Percentiles rank a stretch among this genome's conserved stretches.
phyloP scores from a whole-genome alignment of 192 early-diverging fungal species.

The Gryganskiella cystojenkinii region DNA sequence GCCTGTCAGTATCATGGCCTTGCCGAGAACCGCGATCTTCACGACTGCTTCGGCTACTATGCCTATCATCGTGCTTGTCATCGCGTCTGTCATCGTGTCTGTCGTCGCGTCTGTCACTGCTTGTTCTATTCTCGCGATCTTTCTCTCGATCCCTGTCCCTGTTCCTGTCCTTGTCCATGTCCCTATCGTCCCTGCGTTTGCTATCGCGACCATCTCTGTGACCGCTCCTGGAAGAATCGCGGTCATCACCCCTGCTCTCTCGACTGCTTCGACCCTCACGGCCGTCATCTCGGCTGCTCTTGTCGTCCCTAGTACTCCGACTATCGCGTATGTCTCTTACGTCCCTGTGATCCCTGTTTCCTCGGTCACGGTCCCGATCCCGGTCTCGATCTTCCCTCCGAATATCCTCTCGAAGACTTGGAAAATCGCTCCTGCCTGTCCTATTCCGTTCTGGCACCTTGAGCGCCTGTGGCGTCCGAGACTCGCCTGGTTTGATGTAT shows the following conservation, averaged over 20 bases:
- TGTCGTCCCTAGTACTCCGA: background rate
- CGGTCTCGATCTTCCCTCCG: background rate
- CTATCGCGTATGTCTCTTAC: background rate
- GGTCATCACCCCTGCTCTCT: constrained; percentile 8
- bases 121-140: constrained; percentile 1
- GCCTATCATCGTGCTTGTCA: background rate
- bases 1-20: background rate
- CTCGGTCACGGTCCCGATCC: background rate
- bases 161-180: constrained; percentile 5
- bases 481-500: constrained; percentile 54
- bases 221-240: background rate
- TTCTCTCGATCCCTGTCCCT: constrained; percentile 6
- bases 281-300: constrained; percentile 18
- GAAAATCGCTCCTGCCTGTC: constrained; percentile 5
- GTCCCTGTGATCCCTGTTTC: constrained; percentile 9
- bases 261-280: constrained; percentile 7
- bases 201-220: constrained; percentile 12
- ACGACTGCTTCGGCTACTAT: background rate
- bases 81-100: background rate
- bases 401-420: constrained; percentile 1
- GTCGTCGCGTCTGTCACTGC: background rate
- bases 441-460: constrained; percentile 20
- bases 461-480: constrained; percentile 41
- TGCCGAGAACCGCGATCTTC: background rate
- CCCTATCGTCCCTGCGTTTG: background rate